Percentiles rank a stretch among this genome's conserved stretches.
Evolutionary conservation across 768 basidiomycete species (phyloP).

Genomic region (Collybiopsis confluens): DNA sequence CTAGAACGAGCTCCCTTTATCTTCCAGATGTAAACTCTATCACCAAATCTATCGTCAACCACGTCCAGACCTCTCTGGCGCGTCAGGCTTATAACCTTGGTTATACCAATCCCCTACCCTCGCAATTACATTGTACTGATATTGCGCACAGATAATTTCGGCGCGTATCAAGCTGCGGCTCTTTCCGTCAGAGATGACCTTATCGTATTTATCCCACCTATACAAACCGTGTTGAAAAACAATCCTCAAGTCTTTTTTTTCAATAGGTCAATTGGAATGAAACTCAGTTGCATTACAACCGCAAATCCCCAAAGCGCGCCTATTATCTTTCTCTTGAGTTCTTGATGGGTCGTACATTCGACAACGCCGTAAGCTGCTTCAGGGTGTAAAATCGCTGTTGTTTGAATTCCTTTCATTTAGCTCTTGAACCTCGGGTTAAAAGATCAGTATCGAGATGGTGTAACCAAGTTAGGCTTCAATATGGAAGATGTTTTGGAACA

Average conservation of each 20-base stretch:
- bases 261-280: slow-evolving; percentile 78
- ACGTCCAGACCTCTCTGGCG: slow-evolving; percentile 86
- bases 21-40: slow-evolving; percentile 52
- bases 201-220: slow-evolving; percentile 43
- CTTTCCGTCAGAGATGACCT: slow-evolving; percentile 86
- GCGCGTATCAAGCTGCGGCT: slow-evolving; percentile 91
- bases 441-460: slow-evolving; percentile 61
- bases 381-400: slow-evolving; percentile 47
- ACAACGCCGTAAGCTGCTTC: slow-evolving; percentile 48
- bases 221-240: slow-evolving; percentile 5
- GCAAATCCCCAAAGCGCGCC: slow-evolving; percentile 82
- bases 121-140: no score
- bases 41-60: slow-evolving; percentile 73
- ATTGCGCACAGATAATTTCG: slow-evolving; percentile 54
- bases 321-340: slow-evolving; percentile 98
- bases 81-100: slow-evolving; percentile 88
- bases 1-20: neutral
- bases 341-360: slow-evolving; percentile 77
- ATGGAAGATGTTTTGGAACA: slow-evolving; percentile 83
- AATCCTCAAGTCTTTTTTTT: no score
- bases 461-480: slow-evolving; percentile 80
- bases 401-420: slow-evolving; percentile 37
- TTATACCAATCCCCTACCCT: no score
- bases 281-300: slow-evolving; percentile 71
- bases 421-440: slow-evolving; percentile 88